Base-by-base conservation (phyloP, 768 basidiomycete species). In the Termitomyces sp. region DNA sequence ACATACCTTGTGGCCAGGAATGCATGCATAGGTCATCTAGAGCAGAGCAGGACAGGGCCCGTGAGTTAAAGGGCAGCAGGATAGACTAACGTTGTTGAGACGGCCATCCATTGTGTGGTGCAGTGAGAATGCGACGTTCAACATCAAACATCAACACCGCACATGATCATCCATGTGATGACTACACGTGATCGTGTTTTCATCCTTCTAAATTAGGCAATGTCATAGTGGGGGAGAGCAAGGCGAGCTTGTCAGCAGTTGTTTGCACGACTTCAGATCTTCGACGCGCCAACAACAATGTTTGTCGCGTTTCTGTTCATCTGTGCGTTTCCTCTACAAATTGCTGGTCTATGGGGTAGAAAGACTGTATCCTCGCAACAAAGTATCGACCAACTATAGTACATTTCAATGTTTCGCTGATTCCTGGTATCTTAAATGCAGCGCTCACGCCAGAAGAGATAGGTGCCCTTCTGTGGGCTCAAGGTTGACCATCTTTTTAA, bases 401-500 rank as follows among this genome's bases (percentile, higher is more conserved):
- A 40, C 38, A 40, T 7, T 28, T 18, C 12, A 14, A 40, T 12
- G 12, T 53, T 28, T 40, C 10, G 16, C 43, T 58, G 33, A 59
- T 54, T n/a, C 13, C 22, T 36, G 14, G 38, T 14, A 26, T 28
- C 28, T 9, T 26, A 61, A 57, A 59, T 62, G 26, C 57, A 24
- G 53, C 58, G 16, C 52, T 59, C 14, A 53, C 58, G 9, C 36
- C 36, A 38, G 56, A 60, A 24, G 66, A 67, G 54, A 61, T 67
- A 9, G 40, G 32, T 22, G 26, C 26, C 24, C 33, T 67, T 53
- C 24, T 59, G 20, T 38, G n/a, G 7, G 58, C 43, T 48, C 61
- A 61, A 54, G 64, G 66, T 65, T 43, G 24, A 16, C 51, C 42
- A 12, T 35, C 36, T 28, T 43, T 52, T 28, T 6, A 20, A 12